These are phyloP conservation scores for Arachis stenosperma DNA, from an alignment of 306 rosid species.

Conservation along the genomic window DNA sequence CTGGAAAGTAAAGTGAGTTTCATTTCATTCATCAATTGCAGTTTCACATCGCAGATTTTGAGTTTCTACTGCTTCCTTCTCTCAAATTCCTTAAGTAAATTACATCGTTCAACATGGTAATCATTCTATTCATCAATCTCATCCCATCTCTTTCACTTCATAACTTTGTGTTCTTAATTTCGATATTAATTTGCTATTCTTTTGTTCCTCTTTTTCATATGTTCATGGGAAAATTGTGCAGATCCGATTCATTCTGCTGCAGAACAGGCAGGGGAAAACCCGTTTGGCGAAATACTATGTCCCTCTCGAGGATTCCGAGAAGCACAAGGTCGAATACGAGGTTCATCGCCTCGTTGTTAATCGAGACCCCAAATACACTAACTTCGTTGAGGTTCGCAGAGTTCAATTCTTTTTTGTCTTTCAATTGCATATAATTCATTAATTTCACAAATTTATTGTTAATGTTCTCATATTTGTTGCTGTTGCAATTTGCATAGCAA, in stretches of 20 bases:
- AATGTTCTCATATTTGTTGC: no score
- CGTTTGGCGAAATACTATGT: constrained; percentile 93
- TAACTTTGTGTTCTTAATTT: not conserved
- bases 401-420: not conserved
- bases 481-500: no score
- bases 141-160: no score
- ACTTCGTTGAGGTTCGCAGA: constrained; percentile 83
- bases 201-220: not conserved
- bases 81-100: not conserved
- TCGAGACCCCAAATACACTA: constrained; percentile 95
- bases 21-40: not conserved
- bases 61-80: not conserved
- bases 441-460: no score
- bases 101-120: constrained; percentile 38
- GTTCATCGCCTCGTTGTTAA: constrained; percentile 98
- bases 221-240: constrained; percentile 35
- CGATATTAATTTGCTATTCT: not conserved
- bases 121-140: not conserved
- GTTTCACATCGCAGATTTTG: not conserved
- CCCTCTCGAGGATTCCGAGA: constrained; percentile 96
- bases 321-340: constrained; percentile 99
- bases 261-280: constrained; percentile 93
- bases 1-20: constrained; percentile 1
- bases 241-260: constrained; percentile 97
- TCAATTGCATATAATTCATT: no score